Base-by-base conservation (phyloP, 2,329 filamentous ascomycete species). In the Fusarium keratoplasticum region DNA sequence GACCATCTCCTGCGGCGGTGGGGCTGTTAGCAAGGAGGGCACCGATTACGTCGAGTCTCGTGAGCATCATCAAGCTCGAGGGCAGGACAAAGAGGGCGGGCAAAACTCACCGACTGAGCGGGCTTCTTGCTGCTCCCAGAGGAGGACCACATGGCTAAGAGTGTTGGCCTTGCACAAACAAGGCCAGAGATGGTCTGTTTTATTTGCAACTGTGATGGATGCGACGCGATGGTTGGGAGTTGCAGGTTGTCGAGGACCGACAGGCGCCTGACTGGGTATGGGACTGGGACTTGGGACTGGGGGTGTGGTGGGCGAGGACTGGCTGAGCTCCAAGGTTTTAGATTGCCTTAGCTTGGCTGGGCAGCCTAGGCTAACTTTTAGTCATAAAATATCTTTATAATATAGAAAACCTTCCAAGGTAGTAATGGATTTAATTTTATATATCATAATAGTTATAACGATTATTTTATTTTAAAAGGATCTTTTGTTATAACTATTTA, bases 1-100 rank as follows among this genome's bases (percentile, higher is more conserved):
- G 78, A 98, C 94, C 96, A 99, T 99, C 89, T 99, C 96, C 95
- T 98, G 87, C 81, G 85, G 79, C 83, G 77, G 82, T 80, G 79
- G 81, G 81, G 81, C 76, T 76, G 81, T 84, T 77, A 84, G 81
- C 76, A 79, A 73, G 76, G 68, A 71, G 63, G 67, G 67, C 70
- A 58, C 64, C 74, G 68, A 76, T 72, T 72, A 76, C 67, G 69
- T 74, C 71, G 73, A 73, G 71, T 76, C 76, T 72, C 63, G 73
- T 72, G 74, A 73, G 67, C 63, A 67, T 58, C 40, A 61, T 66
- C 22, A 9, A 57, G 54, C 29, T 35, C 20, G 54, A 66, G 67
- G 66, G 75, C 67, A 70, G 60, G 40, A 71, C 63, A 35, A 31
- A 68, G 64, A 66, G 68, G 70, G 64, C 7, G 22, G 42, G 58